Conservation (phyloP, 352 stramenopile species). For the Globisporangium spinosum region DNA sequence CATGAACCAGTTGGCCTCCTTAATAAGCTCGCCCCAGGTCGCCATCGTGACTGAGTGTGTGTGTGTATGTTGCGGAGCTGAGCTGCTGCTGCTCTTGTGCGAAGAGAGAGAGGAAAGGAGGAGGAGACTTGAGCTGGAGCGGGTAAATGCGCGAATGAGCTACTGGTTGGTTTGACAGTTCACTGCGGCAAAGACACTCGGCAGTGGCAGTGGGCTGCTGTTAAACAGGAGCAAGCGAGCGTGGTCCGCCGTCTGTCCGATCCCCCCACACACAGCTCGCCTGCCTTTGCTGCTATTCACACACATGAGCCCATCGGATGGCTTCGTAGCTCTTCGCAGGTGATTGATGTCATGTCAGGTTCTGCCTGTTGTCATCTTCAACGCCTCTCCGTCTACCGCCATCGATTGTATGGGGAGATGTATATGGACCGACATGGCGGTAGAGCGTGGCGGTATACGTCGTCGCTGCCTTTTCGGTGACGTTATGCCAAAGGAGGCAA, state of each 20-base stretch:
- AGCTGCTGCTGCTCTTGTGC: not conserved
- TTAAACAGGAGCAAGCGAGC: not conserved
- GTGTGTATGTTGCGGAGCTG: too few relatives aligned
- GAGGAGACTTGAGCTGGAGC: conserved; percentile 7
- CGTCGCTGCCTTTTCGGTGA: not conserved
- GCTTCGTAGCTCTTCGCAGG: not conserved
- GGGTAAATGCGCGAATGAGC: conserved; percentile 8
- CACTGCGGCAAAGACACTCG: not conserved
- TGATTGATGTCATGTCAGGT: conserved; percentile 5
- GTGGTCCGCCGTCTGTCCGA: conserved; percentile 4
- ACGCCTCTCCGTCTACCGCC: not conserved
- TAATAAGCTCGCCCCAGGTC: conserved; percentile 55
- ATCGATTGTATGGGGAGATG: not conserved
- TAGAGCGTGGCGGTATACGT: conserved; percentile 1
- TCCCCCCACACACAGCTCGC: not conserved
- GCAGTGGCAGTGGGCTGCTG: not conserved
- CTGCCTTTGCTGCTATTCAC: not conserved
- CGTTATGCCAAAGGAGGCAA: not conserved
- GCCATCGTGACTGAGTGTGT: conserved; percentile 32
- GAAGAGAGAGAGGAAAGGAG: not conserved
- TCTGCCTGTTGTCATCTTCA: conserved; percentile 2
- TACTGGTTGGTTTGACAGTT: conserved; percentile 2
- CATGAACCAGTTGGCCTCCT: conserved; percentile 97
- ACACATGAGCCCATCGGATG: not conserved
- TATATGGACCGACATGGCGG: conserved; percentile 8